Evolutionary conservation across 495 filamentous ascomycete genomes (phyloP).

Genomic region (Penicillium chermesinum): DNA sequence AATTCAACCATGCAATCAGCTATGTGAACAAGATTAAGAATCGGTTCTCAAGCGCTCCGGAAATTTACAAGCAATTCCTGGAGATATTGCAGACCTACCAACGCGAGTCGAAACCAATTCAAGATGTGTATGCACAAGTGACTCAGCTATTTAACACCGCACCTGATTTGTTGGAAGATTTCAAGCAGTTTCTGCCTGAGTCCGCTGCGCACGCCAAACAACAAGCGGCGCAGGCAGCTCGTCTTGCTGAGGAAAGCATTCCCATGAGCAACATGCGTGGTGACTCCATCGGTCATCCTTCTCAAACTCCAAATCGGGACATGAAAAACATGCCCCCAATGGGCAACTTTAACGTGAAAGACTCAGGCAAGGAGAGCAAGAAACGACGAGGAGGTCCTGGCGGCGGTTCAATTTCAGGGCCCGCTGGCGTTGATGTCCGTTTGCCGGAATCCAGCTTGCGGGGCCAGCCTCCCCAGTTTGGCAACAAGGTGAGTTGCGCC

Average conservation of each 20-base stretch:
- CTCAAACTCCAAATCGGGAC: constrained; percentile 48
- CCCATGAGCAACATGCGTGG: constrained; percentile 57
- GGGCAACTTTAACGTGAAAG: constrained; percentile 79
- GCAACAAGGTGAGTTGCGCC: constrained; percentile 52
- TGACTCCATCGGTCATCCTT: constrained; percentile 42
- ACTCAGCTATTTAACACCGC: constrained; percentile 89
- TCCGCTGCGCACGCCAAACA: constrained; percentile 87
- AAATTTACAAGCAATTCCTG: constrained; percentile 99
- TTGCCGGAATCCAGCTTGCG: constrained; percentile 33
- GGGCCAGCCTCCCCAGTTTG: constrained; percentile 30
- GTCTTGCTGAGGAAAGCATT: constrained; percentile 63
- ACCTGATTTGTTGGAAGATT: constrained; percentile 95
- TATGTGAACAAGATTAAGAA: constrained; percentile 99
- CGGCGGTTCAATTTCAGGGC: constrained; percentile 26
- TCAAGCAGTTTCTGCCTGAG: constrained; percentile 98
- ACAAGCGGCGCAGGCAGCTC: constrained; percentile 45
- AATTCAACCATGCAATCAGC: constrained; percentile 99
- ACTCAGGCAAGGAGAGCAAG: constrained; percentile 69
- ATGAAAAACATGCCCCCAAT: constrained; percentile 78
- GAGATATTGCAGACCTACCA: constrained; percentile 99
- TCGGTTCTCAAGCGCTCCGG: constrained; percentile 87
- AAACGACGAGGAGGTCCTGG: constrained; percentile 56
- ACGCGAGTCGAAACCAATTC: constrained; percentile 94
- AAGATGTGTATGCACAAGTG: constrained; percentile 97
- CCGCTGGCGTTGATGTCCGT: constrained; percentile 31